Percentiles rank a stretch among this genome's conserved stretches.
phyloP scores from a whole-genome alignment of 164 flowering plant species.

The Umbellularia californica region DNA sequence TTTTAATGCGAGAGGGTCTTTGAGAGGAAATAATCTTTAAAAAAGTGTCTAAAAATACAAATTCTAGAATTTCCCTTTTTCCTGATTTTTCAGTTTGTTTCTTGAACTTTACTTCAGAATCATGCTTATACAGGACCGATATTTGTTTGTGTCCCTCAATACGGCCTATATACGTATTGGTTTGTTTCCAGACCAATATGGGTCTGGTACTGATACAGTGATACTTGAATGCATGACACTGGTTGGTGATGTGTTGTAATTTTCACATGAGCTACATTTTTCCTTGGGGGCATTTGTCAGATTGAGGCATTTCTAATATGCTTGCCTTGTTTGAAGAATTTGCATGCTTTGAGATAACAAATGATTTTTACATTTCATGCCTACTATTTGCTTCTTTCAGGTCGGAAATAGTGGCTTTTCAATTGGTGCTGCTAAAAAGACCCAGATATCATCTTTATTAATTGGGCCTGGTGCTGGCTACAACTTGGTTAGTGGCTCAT shows the following conservation, averaged over 20 bases:
- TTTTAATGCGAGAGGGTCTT: no score
- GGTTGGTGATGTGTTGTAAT: neutral
- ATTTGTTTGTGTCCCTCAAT: no score
- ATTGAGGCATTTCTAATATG: neutral
- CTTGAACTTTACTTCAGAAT: no score
- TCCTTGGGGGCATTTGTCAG: neutral
- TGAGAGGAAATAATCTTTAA: no score
- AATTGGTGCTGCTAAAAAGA: conserved; percentile 58
- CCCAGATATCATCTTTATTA: conserved; percentile 47
- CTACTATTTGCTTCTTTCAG: conserved; percentile 30
- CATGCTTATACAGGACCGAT: no score
- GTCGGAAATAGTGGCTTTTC: conserved; percentile 71
- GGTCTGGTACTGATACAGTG: no score
- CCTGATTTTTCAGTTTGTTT: no score
- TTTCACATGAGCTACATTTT: neutral
- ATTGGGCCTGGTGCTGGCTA: conserved; percentile 98
- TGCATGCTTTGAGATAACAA: neutral
- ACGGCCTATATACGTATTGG: no score
- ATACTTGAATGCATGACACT: no score
- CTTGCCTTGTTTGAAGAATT: neutral
- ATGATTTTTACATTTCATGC: neutral
- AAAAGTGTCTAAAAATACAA: no score
- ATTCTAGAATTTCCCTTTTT: no score
- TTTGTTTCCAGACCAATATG: no score
- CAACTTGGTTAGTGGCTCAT: conserved; percentile 62